phyloP scores from a whole-genome alignment of 306 rosid species.

The Echinosophora koreensis region DNA sequence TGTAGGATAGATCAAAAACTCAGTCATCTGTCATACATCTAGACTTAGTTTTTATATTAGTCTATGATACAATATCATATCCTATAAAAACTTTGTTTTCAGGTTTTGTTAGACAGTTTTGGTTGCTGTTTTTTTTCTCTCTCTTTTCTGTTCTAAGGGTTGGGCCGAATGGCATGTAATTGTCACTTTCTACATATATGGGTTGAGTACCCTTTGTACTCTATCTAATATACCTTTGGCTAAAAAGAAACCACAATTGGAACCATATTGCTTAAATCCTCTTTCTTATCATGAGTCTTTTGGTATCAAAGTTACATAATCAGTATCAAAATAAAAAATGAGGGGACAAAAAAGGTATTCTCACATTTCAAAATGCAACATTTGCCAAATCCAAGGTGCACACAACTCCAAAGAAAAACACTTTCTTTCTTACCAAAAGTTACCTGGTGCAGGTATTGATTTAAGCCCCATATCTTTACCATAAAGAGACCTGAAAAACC shows the following conservation, averaged over 20 bases:
- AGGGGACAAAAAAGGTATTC: neutral
- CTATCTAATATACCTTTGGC: too few species aligned
- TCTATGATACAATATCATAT: too few species aligned
- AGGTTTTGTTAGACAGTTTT: too few species aligned
- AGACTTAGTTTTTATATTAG: too few species aligned
- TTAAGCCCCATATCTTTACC: constrained; percentile 33
- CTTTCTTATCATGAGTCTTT: constrained; percentile 11
- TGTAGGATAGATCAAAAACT: too few species aligned
- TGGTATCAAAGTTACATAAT: constrained; percentile 23
- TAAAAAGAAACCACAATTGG: neutral
- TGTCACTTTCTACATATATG: too few species aligned
- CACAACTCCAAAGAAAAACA: neutral
- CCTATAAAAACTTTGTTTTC: too few species aligned
- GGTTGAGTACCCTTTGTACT: too few species aligned
- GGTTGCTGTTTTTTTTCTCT: too few species aligned
- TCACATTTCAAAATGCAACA: constrained; percentile 38
- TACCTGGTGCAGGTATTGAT: constrained; percentile 51
- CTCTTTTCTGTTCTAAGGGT: too few species aligned
- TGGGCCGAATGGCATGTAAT: too few species aligned
- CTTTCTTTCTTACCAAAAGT: constrained; percentile 55
- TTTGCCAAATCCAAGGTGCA: constrained; percentile 3
- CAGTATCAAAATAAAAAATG: constrained; percentile 35
- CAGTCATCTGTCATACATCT: too few species aligned
- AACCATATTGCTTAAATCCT: constrained; percentile 16
- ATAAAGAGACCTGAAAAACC: constrained; percentile 53